Evolutionary conservation across 768 basidiomycete genomes (phyloP).

Genomic region (Boletus coccyginus): DNA sequence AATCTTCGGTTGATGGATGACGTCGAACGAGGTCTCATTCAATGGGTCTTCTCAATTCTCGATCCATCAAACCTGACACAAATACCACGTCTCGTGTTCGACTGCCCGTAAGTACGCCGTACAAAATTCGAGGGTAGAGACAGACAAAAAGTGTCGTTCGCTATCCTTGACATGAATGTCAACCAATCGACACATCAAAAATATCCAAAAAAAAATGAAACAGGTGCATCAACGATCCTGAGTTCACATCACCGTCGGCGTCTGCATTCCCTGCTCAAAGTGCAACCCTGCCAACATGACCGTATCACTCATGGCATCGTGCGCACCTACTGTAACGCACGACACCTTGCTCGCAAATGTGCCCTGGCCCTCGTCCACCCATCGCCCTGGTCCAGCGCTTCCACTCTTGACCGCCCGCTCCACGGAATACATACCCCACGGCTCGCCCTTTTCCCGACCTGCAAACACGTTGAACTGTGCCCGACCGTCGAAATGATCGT

Average conservation of each 20-base stretch:
- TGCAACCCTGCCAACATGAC: slow-evolving; percentile 62
- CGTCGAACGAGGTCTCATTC: too few relatives aligned
- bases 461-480: slow-evolving; percentile 71
- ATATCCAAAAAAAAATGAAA: background rate
- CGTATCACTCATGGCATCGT: slow-evolving; percentile 39
- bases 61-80: too few relatives aligned
- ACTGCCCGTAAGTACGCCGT: too few relatives aligned
- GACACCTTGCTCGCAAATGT: slow-evolving; percentile 57
- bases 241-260: slow-evolving; percentile 49
- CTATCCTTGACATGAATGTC: slow-evolving; percentile 2
- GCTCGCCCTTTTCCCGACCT: slow-evolving; percentile 45
- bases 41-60: too few relatives aligned
- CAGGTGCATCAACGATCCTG: background rate
- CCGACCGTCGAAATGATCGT: slow-evolving; percentile 62
- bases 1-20: too few relatives aligned
- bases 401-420: slow-evolving; percentile 45
- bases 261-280: slow-evolving; percentile 59
- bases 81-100: too few relatives aligned
- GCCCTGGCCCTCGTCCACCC: slow-evolving; percentile 37
- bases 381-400: slow-evolving; percentile 46
- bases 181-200: slow-evolving; percentile 10
- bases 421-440: slow-evolving; percentile 74
- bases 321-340: slow-evolving; percentile 22
- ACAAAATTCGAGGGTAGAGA: background rate
- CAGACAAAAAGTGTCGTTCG: background rate